A percentile compares a stretch with the other conserved stretches of the same genome.
These are phyloP conservation scores for Pholiota microspora DNA, from an alignment of 768 basidiomycete species.

Conservation along the genomic window DNA sequence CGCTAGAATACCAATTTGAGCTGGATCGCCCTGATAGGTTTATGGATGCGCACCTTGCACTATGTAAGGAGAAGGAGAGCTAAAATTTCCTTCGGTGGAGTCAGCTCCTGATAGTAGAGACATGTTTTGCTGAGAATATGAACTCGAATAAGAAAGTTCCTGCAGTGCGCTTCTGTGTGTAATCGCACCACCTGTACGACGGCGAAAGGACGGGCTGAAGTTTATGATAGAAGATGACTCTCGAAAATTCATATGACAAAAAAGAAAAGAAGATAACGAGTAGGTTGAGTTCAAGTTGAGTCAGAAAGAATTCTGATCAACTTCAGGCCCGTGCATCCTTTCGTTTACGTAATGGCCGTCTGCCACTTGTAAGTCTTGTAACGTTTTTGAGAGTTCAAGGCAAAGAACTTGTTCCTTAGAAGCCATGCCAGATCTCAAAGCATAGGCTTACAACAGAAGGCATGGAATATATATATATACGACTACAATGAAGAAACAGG, in stretches of 20 bases:
- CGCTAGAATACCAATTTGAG: neutral
- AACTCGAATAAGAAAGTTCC: constrained; percentile 13
- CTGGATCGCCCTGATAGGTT: neutral
- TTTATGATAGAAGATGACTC: constrained; percentile 7
- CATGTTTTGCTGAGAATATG: constrained; percentile 13
- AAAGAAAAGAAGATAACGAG: too few species aligned
- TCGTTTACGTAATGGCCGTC: too few species aligned
- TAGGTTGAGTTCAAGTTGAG: too few species aligned
- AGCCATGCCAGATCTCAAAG: neutral
- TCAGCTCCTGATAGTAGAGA: neutral
- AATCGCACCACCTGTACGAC: constrained; percentile 18
- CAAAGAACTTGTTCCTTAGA: too few species aligned
- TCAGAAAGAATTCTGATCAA: too few species aligned
- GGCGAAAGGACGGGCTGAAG: constrained; percentile 7
- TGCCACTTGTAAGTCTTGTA: too few species aligned
- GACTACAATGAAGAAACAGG: neutral
- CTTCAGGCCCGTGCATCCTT: too few species aligned
- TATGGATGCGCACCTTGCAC: constrained; percentile 7
- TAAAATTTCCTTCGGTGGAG: neutral
- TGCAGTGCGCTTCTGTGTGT: constrained; percentile 5
- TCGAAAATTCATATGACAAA: constrained; percentile 12
- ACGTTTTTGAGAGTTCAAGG: too few species aligned
- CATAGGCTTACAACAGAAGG: neutral
- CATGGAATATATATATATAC: neutral
- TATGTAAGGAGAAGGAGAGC: neutral